Evolutionary conservation across 139 green algal genomes (phyloP).

Genomic region (Zygnema circumcarinatum): DNA sequence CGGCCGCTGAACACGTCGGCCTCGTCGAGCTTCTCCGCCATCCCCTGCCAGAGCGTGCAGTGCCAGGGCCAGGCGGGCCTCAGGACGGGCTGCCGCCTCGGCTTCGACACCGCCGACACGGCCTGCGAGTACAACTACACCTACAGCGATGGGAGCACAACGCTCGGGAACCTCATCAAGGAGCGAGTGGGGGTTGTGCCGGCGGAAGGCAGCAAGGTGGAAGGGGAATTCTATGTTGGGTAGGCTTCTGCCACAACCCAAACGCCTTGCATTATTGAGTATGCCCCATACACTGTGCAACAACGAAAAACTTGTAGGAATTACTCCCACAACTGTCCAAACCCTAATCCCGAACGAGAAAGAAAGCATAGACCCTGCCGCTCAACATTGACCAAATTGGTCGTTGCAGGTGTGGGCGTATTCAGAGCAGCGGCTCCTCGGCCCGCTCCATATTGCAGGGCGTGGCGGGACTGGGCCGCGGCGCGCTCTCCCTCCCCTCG

Average conservation of each 20-base stretch:
- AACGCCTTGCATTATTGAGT: too few relatives aligned
- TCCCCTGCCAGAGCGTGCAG: neutral
- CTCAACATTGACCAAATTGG: too few relatives aligned
- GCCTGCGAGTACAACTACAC: slow-evolving; percentile 17
- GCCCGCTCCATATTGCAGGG: neutral
- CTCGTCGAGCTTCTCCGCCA: neutral
- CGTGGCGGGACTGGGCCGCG: neutral
- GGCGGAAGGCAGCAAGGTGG: neutral
- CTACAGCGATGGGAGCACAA: neutral
- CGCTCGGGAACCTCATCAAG: neutral
- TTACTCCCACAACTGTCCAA: too few relatives aligned
- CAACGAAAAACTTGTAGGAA: too few relatives aligned
- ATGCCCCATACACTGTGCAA: too few relatives aligned
- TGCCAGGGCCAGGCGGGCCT: neutral
- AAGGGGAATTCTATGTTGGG: neutral
- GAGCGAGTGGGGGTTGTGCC: neutral
- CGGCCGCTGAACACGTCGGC: neutral
- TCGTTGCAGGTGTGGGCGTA: neutral
- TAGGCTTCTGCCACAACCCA: too few relatives aligned
- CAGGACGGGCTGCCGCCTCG: neutral
- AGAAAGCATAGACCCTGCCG: too few relatives aligned
- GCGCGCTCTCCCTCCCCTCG: neutral
- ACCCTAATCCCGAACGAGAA: too few relatives aligned
- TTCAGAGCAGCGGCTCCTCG: neutral
- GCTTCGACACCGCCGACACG: neutral